phyloP scores from a whole-genome alignment of 1,139 yeast genomes.

The Yamadazyma dushanensis region DNA sequence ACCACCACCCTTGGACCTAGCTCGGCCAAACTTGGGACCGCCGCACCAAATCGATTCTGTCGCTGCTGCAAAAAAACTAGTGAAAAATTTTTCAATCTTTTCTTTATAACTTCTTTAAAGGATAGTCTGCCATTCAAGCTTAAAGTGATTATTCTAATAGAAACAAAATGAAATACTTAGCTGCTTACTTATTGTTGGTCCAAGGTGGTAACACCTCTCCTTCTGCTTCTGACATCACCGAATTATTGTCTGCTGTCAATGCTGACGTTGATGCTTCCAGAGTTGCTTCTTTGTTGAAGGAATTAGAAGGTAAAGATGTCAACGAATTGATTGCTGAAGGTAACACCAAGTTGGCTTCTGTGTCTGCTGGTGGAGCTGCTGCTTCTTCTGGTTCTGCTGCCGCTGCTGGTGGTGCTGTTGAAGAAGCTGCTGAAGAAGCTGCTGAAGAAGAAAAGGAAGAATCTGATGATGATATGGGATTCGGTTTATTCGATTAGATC shows the following conservation, averaged over 20 bases:
- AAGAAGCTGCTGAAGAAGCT: constrained; percentile 39
- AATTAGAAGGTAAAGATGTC: constrained; percentile 76
- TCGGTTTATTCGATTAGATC: constrained; percentile 82
- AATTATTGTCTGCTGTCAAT: constrained; percentile 74
- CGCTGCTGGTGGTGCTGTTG: constrained; percentile 42
- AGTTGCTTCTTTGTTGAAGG: constrained; percentile 62
- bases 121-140: constrained; percentile 60
- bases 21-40: no score
- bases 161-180: constrained; percentile 71
- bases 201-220: constrained; percentile 84
- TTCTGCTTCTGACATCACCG: constrained; percentile 69
- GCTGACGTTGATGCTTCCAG: constrained; percentile 77
- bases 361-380: constrained; percentile 84
- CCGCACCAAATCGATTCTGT: no score
- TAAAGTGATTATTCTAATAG: constrained; percentile 55
- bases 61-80: no score
- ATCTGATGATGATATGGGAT: constrained; percentile 74
- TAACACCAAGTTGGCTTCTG: constrained; percentile 78
- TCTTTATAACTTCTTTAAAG: constrained; percentile 36
- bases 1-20: no score
- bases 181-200: constrained; percentile 85
- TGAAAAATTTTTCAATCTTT: constrained; percentile 11
- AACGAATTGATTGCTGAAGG: constrained; percentile 78
- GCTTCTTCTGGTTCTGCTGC: constrained; percentile 54
- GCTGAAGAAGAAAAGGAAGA: constrained; percentile 39